A percentile compares a stretch with the other conserved stretches of the same genome.
Evolutionary conservation across 148 eudicot genomes (phyloP).

Genomic region (Nepenthes gracilis): DNA sequence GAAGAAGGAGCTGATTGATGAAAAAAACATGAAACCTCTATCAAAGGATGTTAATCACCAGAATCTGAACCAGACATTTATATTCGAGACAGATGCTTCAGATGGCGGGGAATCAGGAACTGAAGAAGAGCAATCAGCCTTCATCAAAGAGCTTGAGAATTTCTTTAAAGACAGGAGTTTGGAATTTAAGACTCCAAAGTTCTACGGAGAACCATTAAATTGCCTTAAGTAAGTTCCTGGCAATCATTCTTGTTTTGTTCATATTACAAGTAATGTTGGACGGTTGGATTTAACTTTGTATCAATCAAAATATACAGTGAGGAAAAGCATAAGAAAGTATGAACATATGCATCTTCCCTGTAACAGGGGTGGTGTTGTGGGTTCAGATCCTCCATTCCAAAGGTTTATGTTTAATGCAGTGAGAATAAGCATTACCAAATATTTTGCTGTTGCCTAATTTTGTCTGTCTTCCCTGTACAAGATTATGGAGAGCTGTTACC

Average conservation of each 20-base stretch:
- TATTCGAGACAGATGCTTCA: conserved; percentile 33
- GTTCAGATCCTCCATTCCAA: no score
- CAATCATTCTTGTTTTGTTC: conserved; percentile 3
- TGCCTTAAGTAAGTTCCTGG: conserved; percentile 54
- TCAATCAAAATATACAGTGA: no score
- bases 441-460: conserved; percentile 1
- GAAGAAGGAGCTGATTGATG: conserved; percentile 15
- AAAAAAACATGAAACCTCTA: conserved; percentile 2
- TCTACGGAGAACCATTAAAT: conserved; percentile 83
- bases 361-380: background rate
- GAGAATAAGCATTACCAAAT: background rate
- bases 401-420: background rate
- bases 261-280: background rate
- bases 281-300: no score
- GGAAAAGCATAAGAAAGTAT: no score
- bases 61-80: conserved; percentile 3
- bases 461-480: conserved; percentile 14
- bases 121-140: conserved; percentile 72
- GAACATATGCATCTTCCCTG: no score
- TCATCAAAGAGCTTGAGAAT: conserved; percentile 63
- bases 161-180: conserved; percentile 14
- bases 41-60: conserved; percentile 5
- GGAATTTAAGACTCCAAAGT: conserved; percentile 84
- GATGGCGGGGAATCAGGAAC: conserved; percentile 49
- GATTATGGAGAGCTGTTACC: conserved; percentile 88